Evolutionary conservation across 2,329 filamentous ascomycete species (phyloP).

Genomic region (Pseudogymnoascus sp.): DNA sequence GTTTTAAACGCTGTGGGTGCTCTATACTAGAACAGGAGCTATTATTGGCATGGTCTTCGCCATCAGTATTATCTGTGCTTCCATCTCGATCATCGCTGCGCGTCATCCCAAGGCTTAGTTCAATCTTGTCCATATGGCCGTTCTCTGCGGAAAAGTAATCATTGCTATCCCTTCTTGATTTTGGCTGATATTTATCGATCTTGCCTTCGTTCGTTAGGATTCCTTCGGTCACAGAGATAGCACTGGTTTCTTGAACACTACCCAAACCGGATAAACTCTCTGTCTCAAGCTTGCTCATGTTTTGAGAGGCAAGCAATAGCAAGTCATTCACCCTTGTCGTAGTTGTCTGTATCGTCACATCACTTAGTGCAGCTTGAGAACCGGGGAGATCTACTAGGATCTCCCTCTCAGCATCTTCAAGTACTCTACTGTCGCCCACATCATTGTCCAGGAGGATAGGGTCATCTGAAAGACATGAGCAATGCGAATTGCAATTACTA

Average conservation of each 20-base stretch:
- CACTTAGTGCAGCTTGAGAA: not conserved
- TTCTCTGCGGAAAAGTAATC: too few relatives aligned
- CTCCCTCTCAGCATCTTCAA: not conserved
- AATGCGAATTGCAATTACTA: not conserved
- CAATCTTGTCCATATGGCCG: too few relatives aligned
- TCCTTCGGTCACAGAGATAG: not conserved
- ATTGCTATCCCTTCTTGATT: not conserved
- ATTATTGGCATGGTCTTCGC: not conserved
- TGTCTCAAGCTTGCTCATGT: not conserved
- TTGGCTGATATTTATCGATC: not conserved
- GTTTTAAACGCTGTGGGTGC: too few relatives aligned
- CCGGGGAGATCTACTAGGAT: not conserved
- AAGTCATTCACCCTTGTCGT: not conserved
- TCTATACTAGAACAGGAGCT: not conserved
- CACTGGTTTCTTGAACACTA: not conserved
- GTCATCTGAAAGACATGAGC: not conserved
- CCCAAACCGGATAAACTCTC: not conserved
- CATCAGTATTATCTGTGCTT: not conserved
- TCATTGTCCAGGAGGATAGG: not conserved
- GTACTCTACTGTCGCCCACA: not conserved
- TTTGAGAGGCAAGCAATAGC: not conserved
- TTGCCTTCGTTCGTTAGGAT: too few relatives aligned
- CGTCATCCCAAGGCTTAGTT: too few relatives aligned
- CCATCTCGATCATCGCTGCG: not conserved
- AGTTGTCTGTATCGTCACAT: not conserved